A percentile compares a stretch with the other conserved stretches of the same genome.
Conservation (phyloP, 202 grass and related monocot species). For the Schoenoplectus tabernaemontani region DNA sequence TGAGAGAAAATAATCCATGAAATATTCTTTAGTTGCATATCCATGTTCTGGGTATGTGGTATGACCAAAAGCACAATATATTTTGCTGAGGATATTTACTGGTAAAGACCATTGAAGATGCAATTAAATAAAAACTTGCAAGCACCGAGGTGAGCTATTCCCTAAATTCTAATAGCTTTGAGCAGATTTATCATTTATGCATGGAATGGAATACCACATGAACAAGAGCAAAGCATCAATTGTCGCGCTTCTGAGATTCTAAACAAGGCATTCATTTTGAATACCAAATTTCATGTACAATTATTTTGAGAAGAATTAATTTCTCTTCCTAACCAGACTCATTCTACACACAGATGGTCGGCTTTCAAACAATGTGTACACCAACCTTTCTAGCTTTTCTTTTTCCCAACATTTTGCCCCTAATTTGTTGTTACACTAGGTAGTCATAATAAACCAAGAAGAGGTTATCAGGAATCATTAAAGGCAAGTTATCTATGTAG, state of each 20-base stretch:
- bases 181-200: not conserved
- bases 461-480: constrained; percentile 75
- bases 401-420: not conserved
- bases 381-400: constrained; percentile 10
- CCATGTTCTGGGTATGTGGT: not conserved
- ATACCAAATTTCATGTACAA: constrained; percentile 31
- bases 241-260: not conserved
- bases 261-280: constrained; percentile 13
- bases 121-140: not conserved
- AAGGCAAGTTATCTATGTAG: constrained; percentile 89
- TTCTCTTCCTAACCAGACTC: constrained; percentile 53
- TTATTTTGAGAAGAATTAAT: constrained; percentile 11
- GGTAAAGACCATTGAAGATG: not conserved
- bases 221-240: not conserved
- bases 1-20: no score
- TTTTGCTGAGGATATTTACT: not conserved
- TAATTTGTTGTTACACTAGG: constrained; percentile 43
- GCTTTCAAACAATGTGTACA: constrained; percentile 49
- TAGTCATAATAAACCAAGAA: constrained; percentile 91
- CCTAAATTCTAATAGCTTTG: not conserved
- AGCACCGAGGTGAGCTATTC: not conserved
- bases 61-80: not conserved
- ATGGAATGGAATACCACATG: not conserved
- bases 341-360: constrained; percentile 70
- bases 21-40: no score